phyloP scores from a whole-genome alignment of 2,329 filamentous ascomycete species.

The Fusarium pseudograminearum region DNA sequence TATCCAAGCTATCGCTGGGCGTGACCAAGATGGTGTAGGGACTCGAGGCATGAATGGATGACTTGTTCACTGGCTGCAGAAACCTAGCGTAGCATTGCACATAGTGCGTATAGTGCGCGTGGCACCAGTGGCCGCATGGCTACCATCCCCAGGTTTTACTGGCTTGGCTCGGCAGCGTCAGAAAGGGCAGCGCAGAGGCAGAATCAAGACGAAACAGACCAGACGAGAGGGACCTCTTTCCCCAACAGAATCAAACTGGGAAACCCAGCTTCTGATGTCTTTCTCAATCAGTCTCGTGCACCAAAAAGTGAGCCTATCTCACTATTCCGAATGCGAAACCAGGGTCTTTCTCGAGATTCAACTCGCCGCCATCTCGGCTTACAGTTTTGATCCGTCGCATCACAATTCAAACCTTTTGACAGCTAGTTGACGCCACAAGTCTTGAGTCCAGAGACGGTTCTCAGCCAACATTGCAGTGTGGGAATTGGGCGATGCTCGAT shows the following conservation, averaged over 20 bases:
- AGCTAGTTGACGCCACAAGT: constrained; percentile 31
- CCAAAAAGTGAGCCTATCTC: constrained; percentile 31
- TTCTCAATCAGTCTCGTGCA: constrained; percentile 28
- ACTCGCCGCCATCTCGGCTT: constrained; percentile 21
- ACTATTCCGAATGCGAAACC: constrained; percentile 30
- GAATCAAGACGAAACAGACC: constrained; percentile 10
- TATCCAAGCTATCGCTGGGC: constrained; percentile 27
- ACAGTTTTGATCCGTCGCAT: constrained; percentile 28
- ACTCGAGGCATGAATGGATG: constrained; percentile 43
- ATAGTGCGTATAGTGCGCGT: constrained; percentile 43
- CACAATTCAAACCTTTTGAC: constrained; percentile 19
- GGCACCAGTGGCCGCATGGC: constrained; percentile 45
- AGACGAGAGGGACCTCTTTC: constrained; percentile 21
- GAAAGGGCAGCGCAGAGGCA: constrained; percentile 9
- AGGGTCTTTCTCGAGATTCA: constrained; percentile 19
- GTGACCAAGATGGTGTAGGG: constrained; percentile 42
- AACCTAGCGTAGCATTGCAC: constrained; percentile 26
- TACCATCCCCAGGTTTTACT: constrained; percentile 41
- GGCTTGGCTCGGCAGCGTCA: constrained; percentile 28
- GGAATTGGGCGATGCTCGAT: constrained; percentile 25
- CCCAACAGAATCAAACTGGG: constrained; percentile 34
- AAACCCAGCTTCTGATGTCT: constrained; percentile 25
- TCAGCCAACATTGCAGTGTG: constrained; percentile 33
- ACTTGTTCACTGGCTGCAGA: constrained; percentile 24
- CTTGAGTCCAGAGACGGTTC: constrained; percentile 12